A percentile compares a stretch with the other conserved stretches of the same genome.
phyloP scores from a whole-genome alignment of 2,329 filamentous ascomycete species.

The Colletotrichum tropicicola region DNA sequence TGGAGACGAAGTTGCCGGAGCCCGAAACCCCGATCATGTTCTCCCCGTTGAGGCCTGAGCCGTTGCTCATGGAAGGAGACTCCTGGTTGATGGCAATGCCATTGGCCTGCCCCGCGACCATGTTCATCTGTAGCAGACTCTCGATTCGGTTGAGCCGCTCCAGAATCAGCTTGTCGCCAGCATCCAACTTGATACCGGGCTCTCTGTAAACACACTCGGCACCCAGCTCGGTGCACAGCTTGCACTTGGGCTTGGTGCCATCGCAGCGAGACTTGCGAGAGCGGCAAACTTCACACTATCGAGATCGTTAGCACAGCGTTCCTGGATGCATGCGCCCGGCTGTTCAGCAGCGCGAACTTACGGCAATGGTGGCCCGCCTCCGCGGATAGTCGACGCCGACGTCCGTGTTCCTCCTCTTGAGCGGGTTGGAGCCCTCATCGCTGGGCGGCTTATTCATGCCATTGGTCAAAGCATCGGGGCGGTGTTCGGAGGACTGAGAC shows the following conservation, averaged over 20 bases:
- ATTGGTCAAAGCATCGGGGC: conserved; percentile 51
- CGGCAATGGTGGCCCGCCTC: conserved; percentile 71
- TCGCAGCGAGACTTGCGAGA: conserved; percentile 84
- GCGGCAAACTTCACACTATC: conserved; percentile 82
- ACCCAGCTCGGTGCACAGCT: conserved; percentile 82
- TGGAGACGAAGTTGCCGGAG: conserved; percentile 57
- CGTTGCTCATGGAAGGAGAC: conserved; percentile 72
- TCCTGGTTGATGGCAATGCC: conserved; percentile 66
- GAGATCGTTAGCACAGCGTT: conserved; percentile 18
- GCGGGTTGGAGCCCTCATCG: conserved; percentile 65
- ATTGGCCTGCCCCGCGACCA: conserved; percentile 60
- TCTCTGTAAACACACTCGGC: conserved; percentile 87
- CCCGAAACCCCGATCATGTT: conserved; percentile 58
- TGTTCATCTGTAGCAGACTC: conserved; percentile 76
- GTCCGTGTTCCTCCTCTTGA: conserved; percentile 71
- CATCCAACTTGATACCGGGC: conserved; percentile 86
- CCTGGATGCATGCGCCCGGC: conserved; percentile 11
- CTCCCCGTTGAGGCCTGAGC: conserved; percentile 68
- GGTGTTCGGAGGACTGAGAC: conserved; percentile 63
- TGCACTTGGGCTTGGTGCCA: conserved; percentile 83
- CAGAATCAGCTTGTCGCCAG: conserved; percentile 85
- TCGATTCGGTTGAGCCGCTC: conserved; percentile 83
- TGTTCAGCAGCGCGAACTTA: conserved; percentile 48
- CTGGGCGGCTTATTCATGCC: conserved; percentile 53
- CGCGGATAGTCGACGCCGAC: conserved; percentile 70